Percentiles rank a stretch among this genome's conserved stretches.
phyloP scores from a whole-genome alignment of 116 monocot species.

The Dioscorea cayenensis region DNA sequence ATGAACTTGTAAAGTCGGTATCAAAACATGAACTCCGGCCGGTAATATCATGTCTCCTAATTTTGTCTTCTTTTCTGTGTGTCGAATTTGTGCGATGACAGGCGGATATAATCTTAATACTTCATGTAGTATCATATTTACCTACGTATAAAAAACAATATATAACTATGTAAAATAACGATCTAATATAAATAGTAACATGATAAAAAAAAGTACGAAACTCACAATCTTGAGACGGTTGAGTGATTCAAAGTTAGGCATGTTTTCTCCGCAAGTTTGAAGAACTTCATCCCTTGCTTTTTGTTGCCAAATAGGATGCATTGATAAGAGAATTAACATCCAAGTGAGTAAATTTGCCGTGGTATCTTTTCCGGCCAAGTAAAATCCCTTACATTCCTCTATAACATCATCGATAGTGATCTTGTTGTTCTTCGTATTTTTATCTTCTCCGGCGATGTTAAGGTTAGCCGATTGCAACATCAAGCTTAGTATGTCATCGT shows the following conservation, averaged over 20 bases:
- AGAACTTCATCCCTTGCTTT: conserved; percentile 36
- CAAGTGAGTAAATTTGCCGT: conserved; percentile 36
- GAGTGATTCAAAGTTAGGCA: conserved; percentile 17
- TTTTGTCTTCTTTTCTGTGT: conserved; percentile 10
- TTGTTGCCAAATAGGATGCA: conserved; percentile 35
- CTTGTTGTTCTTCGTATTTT: not conserved
- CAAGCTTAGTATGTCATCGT: conserved; percentile 33
- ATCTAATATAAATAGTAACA: too few relatives aligned
- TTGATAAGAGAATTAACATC: conserved; percentile 30
- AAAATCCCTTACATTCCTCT: conserved; percentile 58
- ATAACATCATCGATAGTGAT: conserved; percentile 38
- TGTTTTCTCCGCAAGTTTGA: conserved; percentile 16
- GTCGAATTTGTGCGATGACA: not conserved
- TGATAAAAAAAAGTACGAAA: not conserved
- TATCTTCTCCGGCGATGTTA: not conserved
- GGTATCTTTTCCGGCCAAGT: conserved; percentile 55
- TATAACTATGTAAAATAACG: not conserved
- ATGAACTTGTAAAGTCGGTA: too few relatives aligned
- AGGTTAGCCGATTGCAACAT: conserved; percentile 18
- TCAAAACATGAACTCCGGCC: too few relatives aligned
- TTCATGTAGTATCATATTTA: conserved; percentile 9
- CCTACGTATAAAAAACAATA: not conserved
- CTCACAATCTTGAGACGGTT: conserved; percentile 28
- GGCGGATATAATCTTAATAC: conserved; percentile 5
- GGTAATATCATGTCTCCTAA: too few relatives aligned